Base-by-base conservation (phyloP, 768 basidiomycete species). In the Tremella mesenterica region DNA sequence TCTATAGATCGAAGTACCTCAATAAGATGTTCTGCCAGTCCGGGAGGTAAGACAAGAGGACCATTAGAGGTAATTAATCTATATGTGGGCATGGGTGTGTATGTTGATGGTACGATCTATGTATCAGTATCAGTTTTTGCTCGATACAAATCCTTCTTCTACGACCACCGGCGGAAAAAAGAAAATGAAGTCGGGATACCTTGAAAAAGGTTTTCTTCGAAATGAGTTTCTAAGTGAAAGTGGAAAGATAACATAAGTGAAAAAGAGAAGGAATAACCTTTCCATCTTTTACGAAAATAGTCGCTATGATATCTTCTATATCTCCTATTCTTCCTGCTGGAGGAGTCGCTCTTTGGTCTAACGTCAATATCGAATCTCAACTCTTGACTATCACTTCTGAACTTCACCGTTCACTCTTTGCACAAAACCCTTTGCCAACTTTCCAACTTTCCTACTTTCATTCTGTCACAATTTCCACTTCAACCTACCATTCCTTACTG, bases 311-410 rank as follows among this genome's bases (percentile, higher is more conserved):
- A 53, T 73, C 72, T 52, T 73, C 70, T 9, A 68, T 64, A 52
- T 73, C 72, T 14, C 66, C 67, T 41, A 73, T 73, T 29, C 72
- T 53, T 12, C 70, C 70, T 21, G 68, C 68, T 0, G 72, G 72
- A 6, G 72, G 70, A 1, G 68, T 26, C 2, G 65, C 68, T 48
- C 71, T 38, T 43, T 67, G 66, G 48, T 73, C 71, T 73, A 36
- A 7, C 8, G n/a, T 45, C 26, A 45, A 23, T 23, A 41, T 4
- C 38, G 8, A 23, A 4, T 23, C 5, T 41, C 14, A n/a, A 4
- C 8, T 41, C 38, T 5, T 41, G 21, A 44, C 10, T 12, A 21
- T 21, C 43, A 44, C 43, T 10, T 12, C 20, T 36, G 43, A 28
- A n/a, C n/a, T n/a, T n/a, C n/a, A n/a, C n/a, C n/a, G n/a, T n/a